These are phyloP conservation scores for Solanum microdontum DNA, from an alignment of 257 asterid genomes.

Conservation along the genomic window DNA sequence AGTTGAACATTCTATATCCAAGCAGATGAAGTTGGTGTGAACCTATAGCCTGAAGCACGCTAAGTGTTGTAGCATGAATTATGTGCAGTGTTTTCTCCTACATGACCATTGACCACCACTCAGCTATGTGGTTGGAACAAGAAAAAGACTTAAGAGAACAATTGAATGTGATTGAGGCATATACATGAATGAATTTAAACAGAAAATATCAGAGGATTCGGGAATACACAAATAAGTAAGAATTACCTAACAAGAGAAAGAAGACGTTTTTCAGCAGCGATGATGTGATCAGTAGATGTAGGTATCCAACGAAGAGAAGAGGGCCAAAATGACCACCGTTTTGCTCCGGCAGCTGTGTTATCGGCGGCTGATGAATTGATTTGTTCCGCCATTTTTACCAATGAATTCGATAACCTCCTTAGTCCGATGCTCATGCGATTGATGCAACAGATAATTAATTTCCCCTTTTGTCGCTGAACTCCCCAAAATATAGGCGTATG, in stretches of 20 bases:
- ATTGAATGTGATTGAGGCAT: not conserved
- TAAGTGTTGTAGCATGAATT: not conserved
- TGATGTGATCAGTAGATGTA: slow-evolving; percentile 83
- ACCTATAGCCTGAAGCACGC: not conserved
- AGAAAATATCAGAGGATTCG: not conserved
- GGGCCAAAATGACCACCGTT: slow-evolving; percentile 53
- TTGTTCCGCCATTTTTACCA: slow-evolving; percentile 55
- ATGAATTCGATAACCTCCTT: slow-evolving; percentile 19
- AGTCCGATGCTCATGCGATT: slow-evolving; percentile 29
- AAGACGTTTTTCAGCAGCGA: slow-evolving; percentile 80
- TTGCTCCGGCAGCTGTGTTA: slow-evolving; percentile 4
- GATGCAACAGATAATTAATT: not conserved
- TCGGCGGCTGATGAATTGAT: slow-evolving; percentile 23
- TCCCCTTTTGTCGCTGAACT: not conserved
- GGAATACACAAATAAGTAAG: not conserved
- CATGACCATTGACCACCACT: not conserved
- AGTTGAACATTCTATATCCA: not conserved
- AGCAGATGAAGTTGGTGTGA: not conserved
- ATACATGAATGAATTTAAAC: not conserved
- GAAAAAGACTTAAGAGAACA: not conserved
- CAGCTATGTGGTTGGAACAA: not conserved
- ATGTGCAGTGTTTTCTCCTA: not conserved
- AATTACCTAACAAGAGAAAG: slow-evolving; percentile 56
- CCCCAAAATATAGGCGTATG: not conserved
- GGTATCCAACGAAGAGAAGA: slow-evolving; percentile 77